phyloP scores from a whole-genome alignment of 2,329 filamentous ascomycete genomes.

The Aspergillus sergii region DNA sequence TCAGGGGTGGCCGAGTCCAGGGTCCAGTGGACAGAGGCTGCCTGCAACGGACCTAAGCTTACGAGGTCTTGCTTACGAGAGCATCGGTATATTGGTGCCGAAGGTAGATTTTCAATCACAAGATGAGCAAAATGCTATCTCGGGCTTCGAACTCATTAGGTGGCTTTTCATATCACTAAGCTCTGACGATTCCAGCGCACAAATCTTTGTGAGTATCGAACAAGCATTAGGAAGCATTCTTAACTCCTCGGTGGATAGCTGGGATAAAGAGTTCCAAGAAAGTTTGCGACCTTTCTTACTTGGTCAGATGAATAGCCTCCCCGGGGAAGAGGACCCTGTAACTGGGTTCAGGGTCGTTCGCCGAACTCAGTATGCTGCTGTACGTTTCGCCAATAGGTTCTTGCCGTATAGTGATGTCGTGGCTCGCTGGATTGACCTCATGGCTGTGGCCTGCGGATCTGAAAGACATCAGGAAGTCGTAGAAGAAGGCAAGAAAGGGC shows the following conservation, averaged over 20 bases:
- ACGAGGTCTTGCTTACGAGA: slow-evolving; percentile 83
- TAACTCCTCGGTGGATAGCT: slow-evolving; percentile 56
- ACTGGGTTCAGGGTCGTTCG: slow-evolving; percentile 56
- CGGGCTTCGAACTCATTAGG: slow-evolving; percentile 58
- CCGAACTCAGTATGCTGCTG: slow-evolving; percentile 77
- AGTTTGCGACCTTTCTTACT: slow-evolving; percentile 63
- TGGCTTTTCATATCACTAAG: slow-evolving; percentile 86
- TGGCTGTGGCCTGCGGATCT: slow-evolving; percentile 67
- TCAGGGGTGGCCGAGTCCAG: slow-evolving; percentile 79
- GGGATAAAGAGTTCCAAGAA: slow-evolving; percentile 45
- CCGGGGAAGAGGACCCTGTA: slow-evolving; percentile 40
- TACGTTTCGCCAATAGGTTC: slow-evolving; percentile 88
- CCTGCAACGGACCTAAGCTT: slow-evolving; percentile 66
- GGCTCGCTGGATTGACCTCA: slow-evolving; percentile 84
- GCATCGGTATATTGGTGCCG: slow-evolving; percentile 75
- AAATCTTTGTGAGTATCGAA: slow-evolving; percentile 83
- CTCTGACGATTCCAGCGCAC: slow-evolving; percentile 72
- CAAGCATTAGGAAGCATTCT: slow-evolving; percentile 80
- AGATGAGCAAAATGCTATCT: slow-evolving; percentile 37
- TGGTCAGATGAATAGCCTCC: slow-evolving; percentile 63
- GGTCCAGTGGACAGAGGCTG: slow-evolving; percentile 54
- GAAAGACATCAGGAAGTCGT: slow-evolving; percentile 78
- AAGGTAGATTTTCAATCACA: slow-evolving; percentile 43
- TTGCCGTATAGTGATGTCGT: slow-evolving; percentile 76
- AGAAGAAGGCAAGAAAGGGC: slow-evolving; percentile 85